Conservation (phyloP, 2,329 filamentous ascomycete species). For the Phyllosticta citriasiana region DNA sequence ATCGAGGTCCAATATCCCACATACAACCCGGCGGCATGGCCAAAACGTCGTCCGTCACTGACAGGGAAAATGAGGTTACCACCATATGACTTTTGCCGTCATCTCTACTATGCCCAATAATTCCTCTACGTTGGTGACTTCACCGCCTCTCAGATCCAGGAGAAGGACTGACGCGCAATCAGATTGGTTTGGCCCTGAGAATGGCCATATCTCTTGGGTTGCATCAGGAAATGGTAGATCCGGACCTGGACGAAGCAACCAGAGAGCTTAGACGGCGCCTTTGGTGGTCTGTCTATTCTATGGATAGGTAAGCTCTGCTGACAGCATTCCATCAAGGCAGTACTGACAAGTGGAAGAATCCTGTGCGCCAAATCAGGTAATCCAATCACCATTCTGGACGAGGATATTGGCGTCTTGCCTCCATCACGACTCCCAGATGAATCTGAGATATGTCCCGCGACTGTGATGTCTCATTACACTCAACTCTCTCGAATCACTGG, state of each 20-base stretch:
- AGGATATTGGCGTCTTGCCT: conserved; percentile 40
- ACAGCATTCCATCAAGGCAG: not conserved
- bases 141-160: not conserved
- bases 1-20: conserved; percentile 20
- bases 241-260: conserved; percentile 30
- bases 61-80: conserved; percentile 29
- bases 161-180: not conserved
- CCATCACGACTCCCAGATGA: conserved; percentile 29
- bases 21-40: conserved; percentile 28
- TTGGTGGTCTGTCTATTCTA: conserved; percentile 49
- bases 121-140: conserved; percentile 37
- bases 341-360: conserved; percentile 22
- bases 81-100: conserved; percentile 41
- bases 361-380: conserved; percentile 46
- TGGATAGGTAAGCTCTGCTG: conserved; percentile 28
- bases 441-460: conserved; percentile 35
- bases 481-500: conserved; percentile 44
- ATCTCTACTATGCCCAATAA: conserved; percentile 43
- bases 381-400: conserved; percentile 45
- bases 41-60: conserved; percentile 25
- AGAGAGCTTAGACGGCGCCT: conserved; percentile 42
- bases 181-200: conserved; percentile 35
- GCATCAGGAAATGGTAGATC: conserved; percentile 42
- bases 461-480: conserved; percentile 43
- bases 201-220: conserved; percentile 49